A percentile compares a stretch with the other conserved stretches of the same genome.
Conservation (phyloP, 2,329 filamentous ascomycete genomes). For the Raffaelea ambrosiae region DNA sequence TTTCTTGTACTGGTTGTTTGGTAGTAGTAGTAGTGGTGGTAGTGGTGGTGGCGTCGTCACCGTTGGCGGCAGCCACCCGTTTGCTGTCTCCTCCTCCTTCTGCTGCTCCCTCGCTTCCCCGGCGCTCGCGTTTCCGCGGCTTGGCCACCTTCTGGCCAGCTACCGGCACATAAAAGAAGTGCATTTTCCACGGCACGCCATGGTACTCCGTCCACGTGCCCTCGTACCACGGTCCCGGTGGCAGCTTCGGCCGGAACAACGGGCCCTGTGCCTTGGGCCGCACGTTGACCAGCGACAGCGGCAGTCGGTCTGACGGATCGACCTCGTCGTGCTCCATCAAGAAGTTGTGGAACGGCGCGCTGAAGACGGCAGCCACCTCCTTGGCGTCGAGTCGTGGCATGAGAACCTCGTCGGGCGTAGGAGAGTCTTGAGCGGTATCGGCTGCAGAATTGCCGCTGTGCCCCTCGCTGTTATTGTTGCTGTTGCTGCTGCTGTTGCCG, state of each 20-base stretch:
- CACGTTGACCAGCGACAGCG: neutral
- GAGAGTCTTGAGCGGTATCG: too few relatives aligned
- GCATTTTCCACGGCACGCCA: conserved; percentile 69
- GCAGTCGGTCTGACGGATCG: conserved; percentile 16
- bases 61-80: neutral
- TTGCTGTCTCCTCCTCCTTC: neutral
- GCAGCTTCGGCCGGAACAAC: conserved; percentile 19
- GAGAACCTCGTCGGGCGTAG: conserved; percentile 29
- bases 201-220: conserved; percentile 78
- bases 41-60: neutral
- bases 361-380: conserved; percentile 92
- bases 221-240: conserved; percentile 67
- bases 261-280: conserved; percentile 10
- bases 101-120: conserved; percentile 10
- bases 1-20: conserved; percentile 16
- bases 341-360: conserved; percentile 80
- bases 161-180: conserved; percentile 86
- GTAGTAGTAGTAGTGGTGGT: neutral
- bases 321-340: conserved; percentile 52
- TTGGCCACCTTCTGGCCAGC: conserved; percentile 60
- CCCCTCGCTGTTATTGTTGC: neutral
- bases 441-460: too few relatives aligned
- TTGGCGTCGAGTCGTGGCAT: conserved; percentile 77
- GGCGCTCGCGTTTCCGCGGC: conserved; percentile 28
- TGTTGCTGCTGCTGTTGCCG: neutral